These are phyloP conservation scores for Monotropa hypopitys DNA, from an alignment of 179 eudicot species.

Conservation along the genomic window DNA sequence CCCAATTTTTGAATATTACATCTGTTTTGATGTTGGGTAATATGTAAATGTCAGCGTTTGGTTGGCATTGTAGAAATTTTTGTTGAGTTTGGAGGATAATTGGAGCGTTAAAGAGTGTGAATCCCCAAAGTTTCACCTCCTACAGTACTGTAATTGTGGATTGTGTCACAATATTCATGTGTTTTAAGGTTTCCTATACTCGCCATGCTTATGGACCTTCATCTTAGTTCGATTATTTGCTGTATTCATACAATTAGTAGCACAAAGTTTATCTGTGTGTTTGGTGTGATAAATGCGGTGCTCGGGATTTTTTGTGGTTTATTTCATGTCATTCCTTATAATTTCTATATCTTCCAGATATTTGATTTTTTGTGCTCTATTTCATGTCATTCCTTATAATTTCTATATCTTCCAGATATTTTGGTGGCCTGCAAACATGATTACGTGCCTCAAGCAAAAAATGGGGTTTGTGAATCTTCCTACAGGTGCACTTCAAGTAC, in stretches of 20 bases:
- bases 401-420: slow-evolving; percentile 24
- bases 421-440: slow-evolving; percentile 26
- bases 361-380: background rate
- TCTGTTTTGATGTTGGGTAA: too few relatives aligned
- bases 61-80: background rate
- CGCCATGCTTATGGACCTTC: background rate
- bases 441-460: slow-evolving; percentile 21
- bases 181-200: background rate
- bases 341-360: too few relatives aligned
- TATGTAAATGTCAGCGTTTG: too few relatives aligned
- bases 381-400: background rate
- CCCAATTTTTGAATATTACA: background rate
- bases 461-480: slow-evolving; percentile 19
- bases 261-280: background rate
- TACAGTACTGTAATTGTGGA: background rate
- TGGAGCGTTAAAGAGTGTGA: background rate
- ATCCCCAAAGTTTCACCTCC: background rate
- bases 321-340: background rate
- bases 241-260: background rate
- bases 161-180: background rate
- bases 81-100: background rate
- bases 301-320: background rate
- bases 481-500: slow-evolving; percentile 24
- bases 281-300: background rate
- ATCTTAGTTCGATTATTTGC: background rate